Base-by-base conservation (phyloP, 1,284 basidiomycete genomes). In the Trichosporon sp. region DNA sequence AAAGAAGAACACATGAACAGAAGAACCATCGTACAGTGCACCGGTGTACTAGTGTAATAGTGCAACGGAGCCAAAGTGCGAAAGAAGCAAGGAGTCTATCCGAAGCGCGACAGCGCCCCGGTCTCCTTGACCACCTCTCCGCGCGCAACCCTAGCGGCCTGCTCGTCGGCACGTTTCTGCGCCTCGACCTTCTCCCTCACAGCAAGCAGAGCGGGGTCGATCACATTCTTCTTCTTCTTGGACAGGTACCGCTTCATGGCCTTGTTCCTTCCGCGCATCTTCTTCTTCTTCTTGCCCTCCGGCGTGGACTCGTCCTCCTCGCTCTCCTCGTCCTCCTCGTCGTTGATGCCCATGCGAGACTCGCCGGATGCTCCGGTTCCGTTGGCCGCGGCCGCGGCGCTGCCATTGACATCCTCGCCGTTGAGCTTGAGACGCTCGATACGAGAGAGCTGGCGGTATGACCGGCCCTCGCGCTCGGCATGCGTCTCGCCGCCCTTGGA, bases 211-310 rank as follows among this genome's bases (percentile, higher is more conserved):
- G 89, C 88, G 32, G 93, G 92, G 81, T 96, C 94, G 75, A 97
- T 89, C 69, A 97, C 92, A 78, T 97, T 96, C 87, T 95, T 94
- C 80, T 92, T 89, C 83, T 94, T 91, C 75, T 83, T 83, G 85
- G 94, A 94, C 71, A 96, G 82, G 78, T 79, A 91, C 85, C 93
- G 86, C 83, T 94, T 96, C 81, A 93, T 83, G 80, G 89, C 92
- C 86, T 92, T 93, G 48, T 90, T 90, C 80, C 91, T 92, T 32
- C 93, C 93, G 38, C 92, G 88, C 90, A 92, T 93, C 86, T 90
- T 92, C 68, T 65, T 66, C 77, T 88, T 88, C 84, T 91, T 92
- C 82, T 92, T 89, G 37, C 69, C 68, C 74, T 69, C 70, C 66
- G 43, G 69, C 76, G 40, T 76, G 43, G 72, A 79, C 40, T 77